A percentile compares a stretch with the other conserved stretches of the same genome.
phyloP scores from a whole-genome alignment of 2,329 filamentous ascomycete genomes.

The Atkinsonella texensis region DNA sequence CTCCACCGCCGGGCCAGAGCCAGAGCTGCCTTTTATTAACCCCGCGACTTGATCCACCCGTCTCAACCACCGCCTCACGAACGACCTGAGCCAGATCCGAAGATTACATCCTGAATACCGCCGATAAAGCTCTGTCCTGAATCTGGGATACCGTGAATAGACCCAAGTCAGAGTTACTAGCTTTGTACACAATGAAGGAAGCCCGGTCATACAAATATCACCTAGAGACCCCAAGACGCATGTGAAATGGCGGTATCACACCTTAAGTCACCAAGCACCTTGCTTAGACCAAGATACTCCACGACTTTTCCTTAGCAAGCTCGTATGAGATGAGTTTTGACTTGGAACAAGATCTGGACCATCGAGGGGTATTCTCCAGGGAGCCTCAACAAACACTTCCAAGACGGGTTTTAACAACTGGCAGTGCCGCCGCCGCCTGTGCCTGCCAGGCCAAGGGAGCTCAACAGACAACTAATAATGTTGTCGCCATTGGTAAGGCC shows the following conservation, averaged over 20 bases:
- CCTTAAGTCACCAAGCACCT: background rate
- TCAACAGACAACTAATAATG: constrained; percentile 2
- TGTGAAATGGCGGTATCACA: constrained; percentile 1
- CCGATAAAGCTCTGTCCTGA: background rate
- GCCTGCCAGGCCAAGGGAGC: background rate
- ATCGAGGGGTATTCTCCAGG: constrained; percentile 4
- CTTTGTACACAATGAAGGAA: constrained; percentile 6
- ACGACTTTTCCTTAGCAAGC: constrained; percentile 1
- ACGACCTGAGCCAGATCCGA: background rate
- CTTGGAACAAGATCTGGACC: constrained; percentile 1
- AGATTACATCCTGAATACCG: background rate
- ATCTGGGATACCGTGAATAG: background rate
- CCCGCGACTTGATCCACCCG: too few species aligned
- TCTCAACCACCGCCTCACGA: background rate
- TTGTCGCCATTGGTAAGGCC: background rate
- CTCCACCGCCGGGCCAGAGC: too few species aligned
- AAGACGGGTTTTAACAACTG: background rate
- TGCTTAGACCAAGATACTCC: constrained; percentile 3
- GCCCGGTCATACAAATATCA: constrained; percentile 3
- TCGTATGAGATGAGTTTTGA: constrained; percentile 1
- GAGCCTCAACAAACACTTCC: constrained; percentile 3
- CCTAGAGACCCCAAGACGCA: constrained; percentile 4
- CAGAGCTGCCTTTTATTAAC: too few species aligned
- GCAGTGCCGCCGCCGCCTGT: background rate
- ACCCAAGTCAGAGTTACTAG: constrained; percentile 3